Percentiles rank a stretch among this genome's conserved stretches.
These are phyloP conservation scores for Gynochthodes officinalis DNA, from an alignment of 257 asterid genomes.

Conservation along the genomic window DNA sequence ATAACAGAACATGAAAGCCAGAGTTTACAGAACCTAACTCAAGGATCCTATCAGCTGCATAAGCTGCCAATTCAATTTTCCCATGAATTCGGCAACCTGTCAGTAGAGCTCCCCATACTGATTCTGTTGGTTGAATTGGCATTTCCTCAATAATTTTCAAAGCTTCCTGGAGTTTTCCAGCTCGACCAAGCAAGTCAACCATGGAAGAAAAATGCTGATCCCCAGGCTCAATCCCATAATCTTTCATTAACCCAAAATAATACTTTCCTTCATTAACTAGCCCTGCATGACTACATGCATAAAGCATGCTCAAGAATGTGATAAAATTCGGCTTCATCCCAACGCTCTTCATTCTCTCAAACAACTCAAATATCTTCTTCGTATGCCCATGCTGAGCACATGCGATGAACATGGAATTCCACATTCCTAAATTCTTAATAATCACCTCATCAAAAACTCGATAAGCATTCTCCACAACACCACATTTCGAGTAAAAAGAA, in stretches of 20 bases:
- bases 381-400: conserved; percentile 79
- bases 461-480: conserved; percentile 63
- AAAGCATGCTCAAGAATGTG: conserved; percentile 60
- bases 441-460: conserved; percentile 53
- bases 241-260: conserved; percentile 63
- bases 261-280: conserved; percentile 57
- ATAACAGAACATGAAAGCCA: conserved; percentile 61
- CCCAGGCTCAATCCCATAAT: conserved; percentile 53
- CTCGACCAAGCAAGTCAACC: conserved; percentile 87
- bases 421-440: conserved; percentile 65
- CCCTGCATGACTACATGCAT: conserved; percentile 87
- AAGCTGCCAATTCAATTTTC: conserved; percentile 59
- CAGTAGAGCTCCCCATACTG: conserved; percentile 84
- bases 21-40: conserved; percentile 67
- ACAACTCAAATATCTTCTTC: conserved; percentile 50
- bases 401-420: conserved; percentile 75
- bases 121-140: conserved; percentile 80
- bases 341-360: conserved; percentile 41
- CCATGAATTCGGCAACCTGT: conserved; percentile 77
- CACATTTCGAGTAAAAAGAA: conserved; percentile 81
- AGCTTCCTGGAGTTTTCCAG: conserved; percentile 78
- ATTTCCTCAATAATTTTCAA: conserved; percentile 50
- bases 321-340: conserved; percentile 69
- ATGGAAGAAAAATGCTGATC: conserved; percentile 82
- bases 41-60: conserved; percentile 75